These are phyloP conservation scores for Protomyces inouyei DNA, from an alignment of 1,139 yeast species.

Conservation along the genomic window DNA sequence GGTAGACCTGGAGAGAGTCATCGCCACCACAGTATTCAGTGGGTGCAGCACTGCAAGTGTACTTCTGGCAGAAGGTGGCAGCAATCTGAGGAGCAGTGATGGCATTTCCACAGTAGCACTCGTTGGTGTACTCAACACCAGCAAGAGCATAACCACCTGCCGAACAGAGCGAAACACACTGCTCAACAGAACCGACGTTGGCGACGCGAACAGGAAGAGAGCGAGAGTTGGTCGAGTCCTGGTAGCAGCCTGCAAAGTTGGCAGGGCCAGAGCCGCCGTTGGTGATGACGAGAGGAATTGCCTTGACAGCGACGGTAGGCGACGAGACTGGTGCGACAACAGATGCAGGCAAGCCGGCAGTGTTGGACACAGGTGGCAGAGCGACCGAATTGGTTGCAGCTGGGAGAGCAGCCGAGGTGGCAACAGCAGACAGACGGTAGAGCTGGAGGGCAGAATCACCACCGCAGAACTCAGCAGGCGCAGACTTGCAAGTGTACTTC, in stretches of 20 bases:
- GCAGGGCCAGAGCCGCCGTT: background rate
- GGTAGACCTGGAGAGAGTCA: slow-evolving; percentile 13
- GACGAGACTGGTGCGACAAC: background rate
- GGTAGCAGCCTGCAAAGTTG: slow-evolving; percentile 18
- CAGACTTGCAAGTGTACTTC: background rate
- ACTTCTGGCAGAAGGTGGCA: background rate
- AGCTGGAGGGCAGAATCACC: background rate
- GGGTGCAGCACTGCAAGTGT: slow-evolving; percentile 20
- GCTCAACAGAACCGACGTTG: slow-evolving; percentile 10
- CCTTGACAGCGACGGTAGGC: background rate
- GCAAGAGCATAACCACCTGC: slow-evolving; percentile 22
- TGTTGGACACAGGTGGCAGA: background rate
- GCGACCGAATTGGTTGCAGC: background rate
- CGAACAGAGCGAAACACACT: slow-evolving; percentile 8
- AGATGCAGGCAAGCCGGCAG: background rate
- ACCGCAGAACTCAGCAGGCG: background rate
- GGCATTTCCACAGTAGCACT: slow-evolving; percentile 27
- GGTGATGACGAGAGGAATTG: background rate
- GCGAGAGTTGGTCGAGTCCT: slow-evolving; percentile 14
- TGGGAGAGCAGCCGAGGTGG: background rate
- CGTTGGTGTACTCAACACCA: slow-evolving; percentile 26
- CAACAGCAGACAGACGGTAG: background rate
- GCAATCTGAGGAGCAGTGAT: slow-evolving; percentile 23
- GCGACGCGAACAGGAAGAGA: slow-evolving; percentile 6
- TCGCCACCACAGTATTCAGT: slow-evolving; percentile 19